Evolutionary conservation across 1,284 basidiomycete genomes (phyloP), one percentile per base, ranked within the genome.

Genomic region (Marasmius oreades): DNA sequence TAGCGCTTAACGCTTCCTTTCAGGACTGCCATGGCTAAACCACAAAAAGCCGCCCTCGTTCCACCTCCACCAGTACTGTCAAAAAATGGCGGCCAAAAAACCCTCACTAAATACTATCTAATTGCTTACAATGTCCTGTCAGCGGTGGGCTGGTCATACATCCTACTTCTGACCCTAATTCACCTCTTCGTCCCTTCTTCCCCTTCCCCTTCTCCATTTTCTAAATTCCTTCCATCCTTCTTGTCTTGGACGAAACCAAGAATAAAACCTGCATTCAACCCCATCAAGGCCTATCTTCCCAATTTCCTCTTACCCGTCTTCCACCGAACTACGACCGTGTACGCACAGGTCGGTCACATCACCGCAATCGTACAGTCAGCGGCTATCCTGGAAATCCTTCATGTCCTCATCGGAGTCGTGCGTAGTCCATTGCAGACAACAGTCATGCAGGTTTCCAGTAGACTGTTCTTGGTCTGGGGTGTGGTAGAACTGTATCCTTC

Each of bases 381-480:
- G 44, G 95, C 95, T 0, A 64, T 85, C 1, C 73, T 97, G 45
- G 95, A 98, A 70, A 81, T 96, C 24, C 61, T 92, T 1, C 97
- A 99, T 69, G 85, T 88, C 39, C 72, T 88, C 7, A 64, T 94
- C 7, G 88, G 94, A 0, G 86, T 86, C 77, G 97, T 99, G n/a
- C 77, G 88, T 51, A 90, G 87, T 55, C 87, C 93, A 2, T 71
- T 95, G n/a, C 78, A 74, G 6, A 97, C 95, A 0, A 93, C 93
- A 1, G 73, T 77, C 1, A 83, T 89, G 66, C 96, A 99, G 74
- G 95, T 99, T 48, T 81, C 86, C 0, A 94, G 91, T 62, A 78
- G 96, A 43, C 75, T 98, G 12, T 88, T 89, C 70, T 78, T 95
- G 53, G 88, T 98, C 0, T 98, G 94, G 94, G 91, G 85, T 10